Base-by-base conservation (phyloP, 2,329 filamentous ascomycete species). In the Hymenoscyphus fraxineus region DNA sequence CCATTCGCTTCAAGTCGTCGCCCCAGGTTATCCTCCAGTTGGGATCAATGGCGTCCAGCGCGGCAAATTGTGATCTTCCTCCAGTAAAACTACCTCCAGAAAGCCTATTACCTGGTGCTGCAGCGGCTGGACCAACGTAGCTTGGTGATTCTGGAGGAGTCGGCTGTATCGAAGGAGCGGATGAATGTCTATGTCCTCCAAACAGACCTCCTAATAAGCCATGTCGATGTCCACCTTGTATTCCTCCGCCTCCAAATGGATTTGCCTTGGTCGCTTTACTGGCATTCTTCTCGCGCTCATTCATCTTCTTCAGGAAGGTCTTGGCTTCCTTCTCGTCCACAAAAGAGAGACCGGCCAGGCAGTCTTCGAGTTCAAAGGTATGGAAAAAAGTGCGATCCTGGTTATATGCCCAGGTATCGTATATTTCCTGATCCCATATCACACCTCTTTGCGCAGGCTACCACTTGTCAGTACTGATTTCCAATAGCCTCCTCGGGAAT, bases 361-460 rank as follows among this genome's bases (percentile, higher is more conserved):
- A 98, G 68, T 96, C 88, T 78, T 98, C 93, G 63, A 97, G 85
- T 80, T 99, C 95, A 76, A 99, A 99, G 6, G 92, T 93, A 78
- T 98, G 93, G 79, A 99, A 99, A 80, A 97, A 99, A 66, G 92
- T 94, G 67, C 95, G 89, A 77, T 99, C 95, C 75, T 97, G 94
- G 79, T 97, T 97, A 82, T 98, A 99, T 68, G 84, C 83, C 83
- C 96, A 98, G 60, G 88, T 88, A 72, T 99, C 94, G 80, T 96
- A 99, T 73, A 99, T 92, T 79, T 99, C 95, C 80, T 98, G 94
- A 74, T 97, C 93, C 92, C 92, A 97, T 73, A 97, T 89, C 60
- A 97, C 93, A 64, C 94, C 93, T 75, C 90, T 86, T 75, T 87
- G 88, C 60, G 89, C 82, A 64, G 92, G 84, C 89, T 94, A 74